These are phyloP conservation scores for Penicillium psychrosexuale DNA, from an alignment of 2,329 filamentous ascomycete species.

Conservation along the genomic window DNA sequence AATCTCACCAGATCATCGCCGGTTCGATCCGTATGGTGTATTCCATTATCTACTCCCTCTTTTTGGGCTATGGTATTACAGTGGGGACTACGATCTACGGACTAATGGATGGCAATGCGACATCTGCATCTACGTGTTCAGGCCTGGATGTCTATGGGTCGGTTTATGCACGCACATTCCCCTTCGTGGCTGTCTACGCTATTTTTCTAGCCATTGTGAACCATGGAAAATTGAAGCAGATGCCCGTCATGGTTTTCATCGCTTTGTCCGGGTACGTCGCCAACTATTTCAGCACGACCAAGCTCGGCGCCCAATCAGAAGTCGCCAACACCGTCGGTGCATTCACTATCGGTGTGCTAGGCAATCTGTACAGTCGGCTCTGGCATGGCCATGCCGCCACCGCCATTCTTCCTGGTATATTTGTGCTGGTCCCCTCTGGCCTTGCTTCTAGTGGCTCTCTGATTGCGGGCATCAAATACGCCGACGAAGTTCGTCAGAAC, in stretches of 20 bases:
- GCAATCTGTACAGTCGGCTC: slow-evolving; percentile 72
- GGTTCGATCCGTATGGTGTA: slow-evolving; percentile 75
- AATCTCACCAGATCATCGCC: slow-evolving; percentile 66
- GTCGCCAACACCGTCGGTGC: slow-evolving; percentile 77
- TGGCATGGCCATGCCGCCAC: slow-evolving; percentile 79
- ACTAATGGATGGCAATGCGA: slow-evolving; percentile 56
- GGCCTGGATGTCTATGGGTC: slow-evolving; percentile 50
- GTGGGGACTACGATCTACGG: slow-evolving; percentile 64
- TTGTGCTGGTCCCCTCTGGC: slow-evolving; percentile 64
- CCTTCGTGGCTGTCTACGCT: slow-evolving; percentile 73
- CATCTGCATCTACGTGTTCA: slow-evolving; percentile 50
- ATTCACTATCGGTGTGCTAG: slow-evolving; percentile 73
- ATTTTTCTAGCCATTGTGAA: slow-evolving; percentile 75
- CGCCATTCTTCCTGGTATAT: slow-evolving; percentile 84
- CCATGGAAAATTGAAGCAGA: slow-evolving; percentile 77
- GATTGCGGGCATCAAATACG: slow-evolving; percentile 56
- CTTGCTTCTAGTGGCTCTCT: slow-evolving; percentile 59
- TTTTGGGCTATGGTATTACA: slow-evolving; percentile 71
- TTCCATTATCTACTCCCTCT: slow-evolving; percentile 69
- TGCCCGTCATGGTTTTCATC: slow-evolving; percentile 74
- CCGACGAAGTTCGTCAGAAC: slow-evolving; percentile 51
- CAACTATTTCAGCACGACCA: slow-evolving; percentile 69
- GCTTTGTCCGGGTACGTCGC: slow-evolving; percentile 72
- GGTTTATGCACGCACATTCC: slow-evolving; percentile 55
- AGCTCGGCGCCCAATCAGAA: slow-evolving; percentile 68